Evolutionary conservation across 2,329 filamentous ascomycete species (phyloP).

Genomic region (Venturia pyrina): DNA sequence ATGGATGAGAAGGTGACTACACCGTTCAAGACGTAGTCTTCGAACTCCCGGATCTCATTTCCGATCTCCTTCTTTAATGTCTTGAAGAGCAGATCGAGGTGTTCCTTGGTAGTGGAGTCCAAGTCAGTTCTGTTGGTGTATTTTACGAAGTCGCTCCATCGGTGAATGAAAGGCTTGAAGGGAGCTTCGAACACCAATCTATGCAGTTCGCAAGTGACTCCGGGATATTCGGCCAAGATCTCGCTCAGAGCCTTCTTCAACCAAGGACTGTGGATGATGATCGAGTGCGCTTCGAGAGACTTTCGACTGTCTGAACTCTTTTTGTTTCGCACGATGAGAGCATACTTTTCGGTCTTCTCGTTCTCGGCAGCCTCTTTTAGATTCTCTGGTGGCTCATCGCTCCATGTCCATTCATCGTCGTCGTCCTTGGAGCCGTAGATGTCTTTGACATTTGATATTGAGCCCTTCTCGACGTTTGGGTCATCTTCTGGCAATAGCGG

Average conservation of each 20-base stretch:
- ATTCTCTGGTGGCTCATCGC: not conserved
- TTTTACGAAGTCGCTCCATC: constrained; percentile 22
- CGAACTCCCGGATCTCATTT: constrained; percentile 14
- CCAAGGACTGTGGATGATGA: constrained; percentile 25
- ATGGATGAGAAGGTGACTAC: constrained; percentile 34
- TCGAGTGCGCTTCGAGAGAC: constrained; percentile 18
- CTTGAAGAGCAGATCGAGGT: constrained; percentile 23
- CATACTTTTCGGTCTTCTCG: constrained; percentile 15
- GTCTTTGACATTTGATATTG: constrained; percentile 24
- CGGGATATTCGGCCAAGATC: constrained; percentile 24
- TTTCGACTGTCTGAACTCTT: constrained; percentile 18
- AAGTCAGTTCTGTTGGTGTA: not conserved
- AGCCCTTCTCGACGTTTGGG: not conserved
- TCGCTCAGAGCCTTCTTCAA: constrained; percentile 22
- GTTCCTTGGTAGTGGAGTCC: constrained; percentile 20
- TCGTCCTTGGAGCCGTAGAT: constrained; percentile 39
- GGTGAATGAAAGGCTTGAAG: constrained; percentile 26
- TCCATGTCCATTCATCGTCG: constrained; percentile 40
- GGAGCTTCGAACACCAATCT: constrained; percentile 23
- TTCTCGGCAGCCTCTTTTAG: constrained; percentile 17
- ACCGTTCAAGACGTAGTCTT: constrained; percentile 25
- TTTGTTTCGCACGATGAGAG: constrained; percentile 17
- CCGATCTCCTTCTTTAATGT: constrained; percentile 21
- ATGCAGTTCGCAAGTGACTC: constrained; percentile 23
- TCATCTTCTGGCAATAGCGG: not conserved